Percentiles rank a stretch among this genome's conserved stretches.
Evolutionary conservation across 768 basidiomycete species (phyloP).

Genomic region (Amanita polypyramis): DNA sequence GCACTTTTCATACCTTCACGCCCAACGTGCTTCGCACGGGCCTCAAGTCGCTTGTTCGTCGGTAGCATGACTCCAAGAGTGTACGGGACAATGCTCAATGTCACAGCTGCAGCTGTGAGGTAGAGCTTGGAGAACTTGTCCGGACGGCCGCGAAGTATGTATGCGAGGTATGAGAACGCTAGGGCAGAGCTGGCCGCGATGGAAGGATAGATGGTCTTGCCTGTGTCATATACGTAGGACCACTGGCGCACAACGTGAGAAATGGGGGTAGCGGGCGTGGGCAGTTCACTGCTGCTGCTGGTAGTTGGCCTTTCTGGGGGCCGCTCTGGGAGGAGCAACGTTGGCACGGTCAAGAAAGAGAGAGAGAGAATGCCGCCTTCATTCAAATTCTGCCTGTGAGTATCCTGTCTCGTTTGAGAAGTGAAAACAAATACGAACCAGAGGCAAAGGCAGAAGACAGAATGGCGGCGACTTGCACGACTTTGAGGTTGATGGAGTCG

Average conservation of each 20-base stretch:
- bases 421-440: not conserved
- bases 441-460: slow-evolving; percentile 2
- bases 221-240: not conserved
- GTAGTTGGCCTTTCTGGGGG: not conserved
- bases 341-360: not conserved
- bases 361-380: not conserved
- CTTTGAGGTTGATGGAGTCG: not conserved
- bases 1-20: not conserved
- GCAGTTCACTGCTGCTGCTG: not conserved
- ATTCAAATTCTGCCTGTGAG: not conserved
- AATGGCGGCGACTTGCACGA: not conserved
- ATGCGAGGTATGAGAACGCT: not conserved
- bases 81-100: not conserved
- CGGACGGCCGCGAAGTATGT: not conserved
- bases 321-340: not conserved
- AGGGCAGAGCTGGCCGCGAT: slow-evolving; percentile 2
- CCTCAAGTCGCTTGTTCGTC: not conserved
- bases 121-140: not conserved
- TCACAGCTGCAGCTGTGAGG: not conserved
- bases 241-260: not conserved
- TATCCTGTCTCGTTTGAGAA: not conserved
- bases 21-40: not conserved
- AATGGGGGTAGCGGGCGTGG: not conserved
- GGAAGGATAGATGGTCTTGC: not conserved
- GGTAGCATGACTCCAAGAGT: not conserved